A percentile compares a stretch with the other conserved stretches of the same genome.
These are phyloP conservation scores for Fusarium subtropicale DNA, from an alignment of 2,329 filamentous ascomycete species.

Conservation along the genomic window DNA sequence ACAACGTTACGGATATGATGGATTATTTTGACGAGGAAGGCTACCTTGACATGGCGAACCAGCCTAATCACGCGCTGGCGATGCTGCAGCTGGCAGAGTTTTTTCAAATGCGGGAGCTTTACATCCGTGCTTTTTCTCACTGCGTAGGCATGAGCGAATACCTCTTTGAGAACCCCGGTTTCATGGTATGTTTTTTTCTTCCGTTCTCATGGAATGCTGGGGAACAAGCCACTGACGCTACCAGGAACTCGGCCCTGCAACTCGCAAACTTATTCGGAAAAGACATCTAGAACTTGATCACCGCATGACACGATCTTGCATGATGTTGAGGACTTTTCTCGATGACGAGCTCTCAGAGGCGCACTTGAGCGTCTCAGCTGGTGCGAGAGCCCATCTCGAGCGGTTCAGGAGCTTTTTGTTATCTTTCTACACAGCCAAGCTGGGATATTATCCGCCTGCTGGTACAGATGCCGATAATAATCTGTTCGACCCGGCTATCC, in stretches of 20 bases:
- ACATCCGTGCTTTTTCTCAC: slow-evolving; percentile 79
- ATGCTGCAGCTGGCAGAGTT: slow-evolving; percentile 75
- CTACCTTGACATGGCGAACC: slow-evolving; percentile 74
- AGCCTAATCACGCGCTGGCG: slow-evolving; percentile 75
- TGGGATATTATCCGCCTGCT: slow-evolving; percentile 78
- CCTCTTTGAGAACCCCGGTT: slow-evolving; percentile 68
- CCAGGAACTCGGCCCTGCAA: slow-evolving; percentile 63
- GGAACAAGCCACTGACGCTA: slow-evolving; percentile 39
- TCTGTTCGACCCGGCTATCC: slow-evolving; percentile 68
- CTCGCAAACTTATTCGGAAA: slow-evolving; percentile 73
- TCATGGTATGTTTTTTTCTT: slow-evolving; percentile 61
- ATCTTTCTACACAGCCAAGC: slow-evolving; percentile 72
- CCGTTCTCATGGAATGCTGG: not conserved
- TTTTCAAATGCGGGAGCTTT: slow-evolving; percentile 72
- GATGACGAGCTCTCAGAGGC: slow-evolving; percentile 76
- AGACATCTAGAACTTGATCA: slow-evolving; percentile 73
- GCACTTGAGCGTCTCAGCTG: slow-evolving; percentile 71
- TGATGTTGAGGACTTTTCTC: slow-evolving; percentile 74
- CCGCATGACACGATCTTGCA: slow-evolving; percentile 68
- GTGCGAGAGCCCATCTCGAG: slow-evolving; percentile 74
- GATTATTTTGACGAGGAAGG: slow-evolving; percentile 75
- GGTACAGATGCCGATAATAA: slow-evolving; percentile 50
- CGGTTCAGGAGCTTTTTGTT: slow-evolving; percentile 77
- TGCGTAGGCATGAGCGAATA: slow-evolving; percentile 81
- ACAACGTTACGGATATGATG: slow-evolving; percentile 71